Percentiles rank a stretch among this genome's conserved stretches.
Evolutionary conservation across 2,329 filamentous ascomycete species (phyloP).

Genomic region (Zasmidium citrigriseum): DNA sequence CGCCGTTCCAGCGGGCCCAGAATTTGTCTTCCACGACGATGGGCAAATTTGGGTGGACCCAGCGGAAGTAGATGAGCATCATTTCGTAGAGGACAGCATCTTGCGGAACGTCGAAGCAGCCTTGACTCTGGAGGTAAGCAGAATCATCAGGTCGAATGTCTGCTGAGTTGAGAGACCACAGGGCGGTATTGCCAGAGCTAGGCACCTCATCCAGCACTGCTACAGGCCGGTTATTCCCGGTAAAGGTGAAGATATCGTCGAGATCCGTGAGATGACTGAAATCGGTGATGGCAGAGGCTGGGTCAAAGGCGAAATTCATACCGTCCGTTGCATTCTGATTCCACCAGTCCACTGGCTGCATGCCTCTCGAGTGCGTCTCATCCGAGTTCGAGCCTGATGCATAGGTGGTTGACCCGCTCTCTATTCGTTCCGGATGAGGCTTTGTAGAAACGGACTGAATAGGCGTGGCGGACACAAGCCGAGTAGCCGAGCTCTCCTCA

Average conservation of each 20-base stretch:
- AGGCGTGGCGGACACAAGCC: background rate
- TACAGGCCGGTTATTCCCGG: conserved; percentile 11
- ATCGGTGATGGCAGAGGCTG: background rate
- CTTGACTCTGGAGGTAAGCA: conserved; percentile 19
- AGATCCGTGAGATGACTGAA: conserved; percentile 22
- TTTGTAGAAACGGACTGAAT: background rate
- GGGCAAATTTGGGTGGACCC: conserved; percentile 21
- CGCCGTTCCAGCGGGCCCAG: conserved; percentile 19
- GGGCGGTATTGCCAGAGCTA: background rate
- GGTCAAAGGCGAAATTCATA: background rate
- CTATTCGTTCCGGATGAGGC: background rate
- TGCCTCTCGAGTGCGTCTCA: background rate
- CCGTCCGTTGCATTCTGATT: background rate
- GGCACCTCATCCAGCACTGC: conserved; percentile 2
- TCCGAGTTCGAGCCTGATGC: background rate
- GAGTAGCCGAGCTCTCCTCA: background rate
- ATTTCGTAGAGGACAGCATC: conserved; percentile 14
- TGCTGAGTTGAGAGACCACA: conserved; percentile 8
- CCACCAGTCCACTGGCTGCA: background rate
- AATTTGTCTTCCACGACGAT: conserved; percentile 22
- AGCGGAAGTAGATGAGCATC: conserved; percentile 21
- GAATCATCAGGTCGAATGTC: conserved; percentile 16
- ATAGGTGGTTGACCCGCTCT: background rate
- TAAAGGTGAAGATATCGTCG: conserved; percentile 24
- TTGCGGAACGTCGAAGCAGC: conserved; percentile 22